phyloP scores from a whole-genome alignment of 148 eudicot species.

The Hydrangea macrophylla region DNA sequence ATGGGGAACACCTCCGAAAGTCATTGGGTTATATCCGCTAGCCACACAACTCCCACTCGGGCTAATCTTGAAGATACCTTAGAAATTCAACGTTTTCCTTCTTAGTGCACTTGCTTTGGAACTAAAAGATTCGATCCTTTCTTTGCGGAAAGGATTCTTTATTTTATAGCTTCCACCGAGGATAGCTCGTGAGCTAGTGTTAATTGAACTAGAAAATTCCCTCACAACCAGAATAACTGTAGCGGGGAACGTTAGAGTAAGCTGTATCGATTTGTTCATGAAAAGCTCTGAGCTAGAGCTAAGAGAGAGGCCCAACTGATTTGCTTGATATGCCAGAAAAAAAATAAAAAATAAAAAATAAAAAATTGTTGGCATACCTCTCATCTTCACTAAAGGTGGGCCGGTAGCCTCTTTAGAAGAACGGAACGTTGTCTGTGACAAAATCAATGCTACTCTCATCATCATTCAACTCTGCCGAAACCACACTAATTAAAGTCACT shows the following conservation, averaged over 20 bases:
- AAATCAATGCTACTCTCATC: conserved; percentile 6
- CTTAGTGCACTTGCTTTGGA: background rate
- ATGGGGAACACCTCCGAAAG: background rate
- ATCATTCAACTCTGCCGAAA: conserved; percentile 8
- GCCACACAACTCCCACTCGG: background rate
- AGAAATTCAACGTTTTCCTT: background rate
- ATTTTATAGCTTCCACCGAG: conserved; percentile 8
- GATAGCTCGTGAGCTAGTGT: conserved; percentile 17
- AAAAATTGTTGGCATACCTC: background rate
- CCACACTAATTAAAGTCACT: background rate
- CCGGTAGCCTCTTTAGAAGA: background rate
- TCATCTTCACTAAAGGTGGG: background rate
- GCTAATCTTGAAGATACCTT: background rate
- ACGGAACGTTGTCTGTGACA: background rate
- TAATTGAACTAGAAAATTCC: conserved; percentile 9
- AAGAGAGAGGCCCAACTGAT: background rate
- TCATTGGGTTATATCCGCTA: background rate
- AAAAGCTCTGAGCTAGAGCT: background rate
- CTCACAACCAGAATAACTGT: background rate
- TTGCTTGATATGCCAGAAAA: background rate
- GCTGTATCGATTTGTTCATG: background rate
- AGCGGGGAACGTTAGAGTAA: background rate
- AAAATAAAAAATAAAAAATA: too few species aligned
- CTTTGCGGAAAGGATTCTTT: conserved; percentile 9
- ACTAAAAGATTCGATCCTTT: background rate